phyloP scores from a whole-genome alignment of 176 grass and related monocot genomes.

The Lolium perenne region DNA sequence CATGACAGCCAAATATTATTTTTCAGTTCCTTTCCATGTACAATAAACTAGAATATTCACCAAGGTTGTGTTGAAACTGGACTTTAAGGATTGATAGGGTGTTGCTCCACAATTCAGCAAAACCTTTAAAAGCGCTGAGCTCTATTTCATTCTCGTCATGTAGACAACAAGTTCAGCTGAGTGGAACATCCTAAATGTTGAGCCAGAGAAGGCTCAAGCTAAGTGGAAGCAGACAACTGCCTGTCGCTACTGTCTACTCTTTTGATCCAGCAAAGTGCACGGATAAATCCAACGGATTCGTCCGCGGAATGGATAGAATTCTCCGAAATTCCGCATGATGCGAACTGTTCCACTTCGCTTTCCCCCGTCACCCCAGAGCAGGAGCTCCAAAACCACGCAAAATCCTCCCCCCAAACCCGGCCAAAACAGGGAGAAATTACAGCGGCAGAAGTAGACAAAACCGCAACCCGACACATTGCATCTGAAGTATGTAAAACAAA shows the following conservation, averaged over 20 bases:
- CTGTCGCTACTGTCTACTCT: slow-evolving; percentile 23
- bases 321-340: slow-evolving; percentile 5
- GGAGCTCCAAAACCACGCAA: slow-evolving; percentile 52
- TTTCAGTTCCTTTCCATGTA: neutral
- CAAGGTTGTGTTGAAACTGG: slow-evolving; percentile 14
- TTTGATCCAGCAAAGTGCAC: neutral
- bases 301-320: neutral
- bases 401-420: slow-evolving; percentile 44
- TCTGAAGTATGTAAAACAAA: slow-evolving; percentile 7
- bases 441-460: slow-evolving; percentile 40
- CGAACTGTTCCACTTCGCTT: slow-evolving; percentile 30
- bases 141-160: neutral
- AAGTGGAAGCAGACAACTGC: neutral
- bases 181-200: neutral
- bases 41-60: neutral
- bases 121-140: slow-evolving; percentile 1
- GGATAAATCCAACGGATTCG: neutral
- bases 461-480: slow-evolving; percentile 42
- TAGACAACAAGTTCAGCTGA: slow-evolving; percentile 9
- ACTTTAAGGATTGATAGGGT: slow-evolving; percentile 6
- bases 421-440: slow-evolving; percentile 18
- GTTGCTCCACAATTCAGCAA: slow-evolving; percentile 19
- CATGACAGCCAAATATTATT: neutral
- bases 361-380: neutral
- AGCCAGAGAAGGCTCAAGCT: neutral